Evolutionary conservation across 2,329 filamentous ascomycete genomes (phyloP).

Genomic region (Trichoderma sp.): DNA sequence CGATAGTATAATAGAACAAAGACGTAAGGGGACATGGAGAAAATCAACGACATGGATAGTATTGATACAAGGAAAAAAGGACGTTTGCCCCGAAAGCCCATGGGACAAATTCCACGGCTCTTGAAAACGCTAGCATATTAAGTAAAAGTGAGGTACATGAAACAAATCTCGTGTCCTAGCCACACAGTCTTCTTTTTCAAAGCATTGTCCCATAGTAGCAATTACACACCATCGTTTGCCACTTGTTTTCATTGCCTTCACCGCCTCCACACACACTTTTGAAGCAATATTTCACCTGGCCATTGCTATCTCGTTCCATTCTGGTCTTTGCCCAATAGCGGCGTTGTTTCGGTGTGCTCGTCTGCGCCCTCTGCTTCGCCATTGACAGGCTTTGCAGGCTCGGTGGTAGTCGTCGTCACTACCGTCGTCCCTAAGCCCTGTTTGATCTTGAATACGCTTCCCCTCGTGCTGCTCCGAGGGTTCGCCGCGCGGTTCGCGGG

Average conservation of each 20-base stretch:
- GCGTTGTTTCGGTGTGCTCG: conserved; percentile 35
- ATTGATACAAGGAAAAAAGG: neutral
- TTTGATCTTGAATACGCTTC: conserved; percentile 69
- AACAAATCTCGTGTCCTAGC: neutral
- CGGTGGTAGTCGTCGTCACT: neutral
- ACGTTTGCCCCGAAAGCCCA: neutral
- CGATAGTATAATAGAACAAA: neutral
- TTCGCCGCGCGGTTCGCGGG: conserved; percentile 68
- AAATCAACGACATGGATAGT: neutral
- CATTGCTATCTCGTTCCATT: conserved; percentile 24
- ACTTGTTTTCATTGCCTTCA: neutral
- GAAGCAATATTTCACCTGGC: neutral
- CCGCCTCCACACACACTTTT: neutral
- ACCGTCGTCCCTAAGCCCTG: conserved; percentile 36
- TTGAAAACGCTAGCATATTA: conserved; percentile 5
- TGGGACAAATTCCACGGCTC: neutral
- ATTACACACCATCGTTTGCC: neutral
- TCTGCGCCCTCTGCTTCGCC: neutral
- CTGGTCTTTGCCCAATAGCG: conserved; percentile 33
- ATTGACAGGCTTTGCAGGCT: neutral
- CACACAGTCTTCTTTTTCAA: neutral
- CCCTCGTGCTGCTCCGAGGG: conserved; percentile 59
- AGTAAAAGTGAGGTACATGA: neutral
- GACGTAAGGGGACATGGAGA: neutral
- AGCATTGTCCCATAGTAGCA: neutral